Evolutionary conservation across 2,329 filamentous ascomycete species (phyloP).

Genomic region (Nakataea oryzae): DNA sequence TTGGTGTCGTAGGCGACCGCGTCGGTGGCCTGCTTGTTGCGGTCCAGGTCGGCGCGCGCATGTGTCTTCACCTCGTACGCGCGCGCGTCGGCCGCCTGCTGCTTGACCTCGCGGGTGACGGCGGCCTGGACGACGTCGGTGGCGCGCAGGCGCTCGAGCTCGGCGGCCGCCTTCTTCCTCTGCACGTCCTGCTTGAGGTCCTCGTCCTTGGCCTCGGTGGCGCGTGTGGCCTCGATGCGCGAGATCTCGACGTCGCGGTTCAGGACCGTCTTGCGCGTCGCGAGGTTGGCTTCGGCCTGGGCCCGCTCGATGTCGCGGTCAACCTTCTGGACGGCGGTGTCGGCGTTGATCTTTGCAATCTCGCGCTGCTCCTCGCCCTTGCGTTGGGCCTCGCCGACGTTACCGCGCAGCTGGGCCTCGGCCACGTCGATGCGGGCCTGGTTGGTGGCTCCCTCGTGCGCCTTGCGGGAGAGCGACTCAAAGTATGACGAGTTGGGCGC

Average conservation of each 20-base stretch:
- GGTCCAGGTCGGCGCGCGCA: slow-evolving; percentile 37
- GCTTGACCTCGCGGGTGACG: slow-evolving; percentile 55
- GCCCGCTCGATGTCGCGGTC: slow-evolving; percentile 76
- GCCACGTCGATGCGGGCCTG: slow-evolving; percentile 62
- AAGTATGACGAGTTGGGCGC: slow-evolving; percentile 77
- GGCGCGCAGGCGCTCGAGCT: slow-evolving; percentile 70
- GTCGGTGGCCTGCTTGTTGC: slow-evolving; percentile 37
- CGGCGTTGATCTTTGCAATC: slow-evolving; percentile 79
- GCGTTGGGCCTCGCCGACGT: slow-evolving; percentile 68
- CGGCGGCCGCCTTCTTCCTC: slow-evolving; percentile 65
- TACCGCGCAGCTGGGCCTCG: slow-evolving; percentile 53
- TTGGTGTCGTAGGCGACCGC: slow-evolving; percentile 34
- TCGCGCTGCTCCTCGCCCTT: slow-evolving; percentile 74
- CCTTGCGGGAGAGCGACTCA: slow-evolving; percentile 69
- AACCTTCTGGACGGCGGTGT: slow-evolving; percentile 76
- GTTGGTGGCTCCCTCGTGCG: slow-evolving; percentile 76
- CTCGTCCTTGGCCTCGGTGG: slow-evolving; percentile 66
- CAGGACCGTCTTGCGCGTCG: slow-evolving; percentile 62
- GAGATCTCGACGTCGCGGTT: slow-evolving; percentile 66
- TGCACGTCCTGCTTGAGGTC: slow-evolving; percentile 73
- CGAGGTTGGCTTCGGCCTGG: slow-evolving; percentile 64
- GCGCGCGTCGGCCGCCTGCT: slow-evolving; percentile 56
- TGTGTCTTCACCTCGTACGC: slow-evolving; percentile 54
- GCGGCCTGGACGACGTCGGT: slow-evolving; percentile 69
- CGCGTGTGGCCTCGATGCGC: slow-evolving; percentile 61